Evolutionary conservation across 1,139 yeast genomes (phyloP).

Genomic region (Nakaseomyces bracarensis): DNA sequence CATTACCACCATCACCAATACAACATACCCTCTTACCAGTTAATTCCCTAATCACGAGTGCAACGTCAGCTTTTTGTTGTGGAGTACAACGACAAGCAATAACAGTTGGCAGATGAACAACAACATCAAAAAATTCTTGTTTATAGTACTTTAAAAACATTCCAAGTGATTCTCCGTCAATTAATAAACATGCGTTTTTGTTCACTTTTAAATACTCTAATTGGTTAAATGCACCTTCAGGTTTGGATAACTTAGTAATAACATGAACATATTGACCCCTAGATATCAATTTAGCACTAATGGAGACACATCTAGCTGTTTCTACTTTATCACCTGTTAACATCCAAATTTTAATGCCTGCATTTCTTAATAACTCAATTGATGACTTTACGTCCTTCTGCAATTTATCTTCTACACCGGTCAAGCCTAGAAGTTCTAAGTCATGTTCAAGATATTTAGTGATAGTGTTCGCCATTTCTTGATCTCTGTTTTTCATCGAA

Average conservation of each 20-base stretch:
- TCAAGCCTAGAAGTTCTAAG: conserved; percentile 78
- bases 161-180: conserved; percentile 89
- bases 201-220: conserved; percentile 63
- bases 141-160: conserved; percentile 54
- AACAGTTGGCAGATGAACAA: conserved; percentile 76
- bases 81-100: conserved; percentile 98
- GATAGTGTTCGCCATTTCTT: conserved; percentile 59
- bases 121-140: conserved; percentile 68
- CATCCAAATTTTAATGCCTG: conserved; percentile 98
- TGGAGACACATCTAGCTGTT: conserved; percentile 94
- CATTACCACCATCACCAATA: conserved; percentile 99
- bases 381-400: conserved; percentile 89
- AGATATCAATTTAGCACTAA: conserved; percentile 83
- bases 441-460: conserved; percentile 68
- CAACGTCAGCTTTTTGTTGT: conserved; percentile 96
- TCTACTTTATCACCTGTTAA: conserved; percentile 98
- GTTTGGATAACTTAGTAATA: conserved; percentile 54
- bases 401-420: conserved; percentile 95
- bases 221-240: conserved; percentile 61
- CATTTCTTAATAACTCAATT: conserved; percentile 84
- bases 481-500: conserved; percentile 73
- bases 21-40: conserved; percentile 93
- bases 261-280: conserved; percentile 92
- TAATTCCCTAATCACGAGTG: conserved; percentile 60
- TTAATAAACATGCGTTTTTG: conserved; percentile 67